Conservation (phyloP, 352 stramenopile genomes). For the Phytophthora cryptogea region DNA sequence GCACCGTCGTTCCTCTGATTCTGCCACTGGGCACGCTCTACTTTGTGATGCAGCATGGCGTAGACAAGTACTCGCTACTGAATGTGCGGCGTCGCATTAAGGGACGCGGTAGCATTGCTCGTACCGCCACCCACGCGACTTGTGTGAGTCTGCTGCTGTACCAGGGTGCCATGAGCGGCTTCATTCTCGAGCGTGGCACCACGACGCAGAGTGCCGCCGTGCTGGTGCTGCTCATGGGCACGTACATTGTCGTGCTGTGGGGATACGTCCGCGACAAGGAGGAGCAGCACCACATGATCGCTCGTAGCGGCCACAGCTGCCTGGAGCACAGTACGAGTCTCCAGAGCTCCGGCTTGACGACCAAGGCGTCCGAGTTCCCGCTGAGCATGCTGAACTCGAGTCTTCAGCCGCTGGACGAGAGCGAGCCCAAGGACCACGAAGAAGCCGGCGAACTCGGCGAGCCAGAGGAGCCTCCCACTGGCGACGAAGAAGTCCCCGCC, state of each 20-base stretch:
- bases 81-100: constrained; percentile 85
- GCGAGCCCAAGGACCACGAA: constrained; percentile 6
- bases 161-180: constrained; percentile 81
- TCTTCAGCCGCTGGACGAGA: constrained; percentile 26
- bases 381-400: constrained; percentile 30
- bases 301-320: constrained; percentile 45
- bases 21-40: constrained; percentile 81
- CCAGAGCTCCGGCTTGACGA: constrained; percentile 8
- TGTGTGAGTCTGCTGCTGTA: constrained; percentile 85
- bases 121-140: constrained; percentile 79
- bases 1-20: constrained; percentile 85
- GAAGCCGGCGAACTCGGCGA: constrained; percentile 20
- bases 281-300: constrained; percentile 55
- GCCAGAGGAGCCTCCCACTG: constrained; percentile 27
- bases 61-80: constrained; percentile 87
- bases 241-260: constrained; percentile 81
- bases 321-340: constrained; percentile 32
- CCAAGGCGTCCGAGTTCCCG: constrained; percentile 25
- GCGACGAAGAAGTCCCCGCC: constrained; percentile 36
- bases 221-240: constrained; percentile 80
- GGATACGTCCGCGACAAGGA: constrained; percentile 89
- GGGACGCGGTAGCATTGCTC: constrained; percentile 79
- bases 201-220: constrained; percentile 73
- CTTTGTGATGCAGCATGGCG: constrained; percentile 82
- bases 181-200: constrained; percentile 81